Percentiles rank a stretch among this genome's conserved stretches.
phyloP scores from a whole-genome alignment of 345 rosid species.

The Aurinia saxatilis region DNA sequence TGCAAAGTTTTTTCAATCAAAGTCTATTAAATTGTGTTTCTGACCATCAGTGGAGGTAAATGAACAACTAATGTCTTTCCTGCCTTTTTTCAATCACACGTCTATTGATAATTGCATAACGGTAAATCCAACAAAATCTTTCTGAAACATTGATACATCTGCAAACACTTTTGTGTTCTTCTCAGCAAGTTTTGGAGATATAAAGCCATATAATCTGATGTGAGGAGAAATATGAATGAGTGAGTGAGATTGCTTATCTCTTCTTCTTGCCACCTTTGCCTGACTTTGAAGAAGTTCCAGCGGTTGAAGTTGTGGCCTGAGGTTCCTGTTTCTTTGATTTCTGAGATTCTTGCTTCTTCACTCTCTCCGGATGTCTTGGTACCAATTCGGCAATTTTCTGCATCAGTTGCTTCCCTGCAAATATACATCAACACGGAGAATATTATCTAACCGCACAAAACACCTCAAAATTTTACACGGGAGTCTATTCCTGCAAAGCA shows the following conservation, averaged over 20 bases:
- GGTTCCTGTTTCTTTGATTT: constrained; percentile 77
- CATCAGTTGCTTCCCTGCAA: constrained; percentile 84
- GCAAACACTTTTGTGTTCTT: constrained; percentile 1
- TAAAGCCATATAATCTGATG: constrained; percentile 4
- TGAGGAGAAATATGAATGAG: neutral
- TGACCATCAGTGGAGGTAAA: neutral
- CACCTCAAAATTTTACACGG: neutral
- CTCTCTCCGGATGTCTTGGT: constrained; percentile 80
- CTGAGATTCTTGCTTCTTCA: constrained; percentile 71
- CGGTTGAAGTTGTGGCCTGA: constrained; percentile 41
- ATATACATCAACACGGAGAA: constrained; percentile 1
- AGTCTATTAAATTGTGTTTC: neutral
- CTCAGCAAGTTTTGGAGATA: neutral
- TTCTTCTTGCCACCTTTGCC: constrained; percentile 85
- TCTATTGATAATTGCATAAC: neutral
- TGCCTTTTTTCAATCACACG: neutral
- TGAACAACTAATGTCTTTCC: neutral
- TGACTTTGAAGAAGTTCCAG: constrained; percentile 43
- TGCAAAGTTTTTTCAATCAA: too few species aligned
- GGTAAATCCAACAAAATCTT: neutral
- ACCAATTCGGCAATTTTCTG: constrained; percentile 81
- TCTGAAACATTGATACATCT: neutral
- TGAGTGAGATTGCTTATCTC: constrained; percentile 35
- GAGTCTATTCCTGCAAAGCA: neutral
- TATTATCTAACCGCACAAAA: neutral